Base-by-base conservation (phyloP, 805 yeast genomes). In the Novakomyces olei region DNA sequence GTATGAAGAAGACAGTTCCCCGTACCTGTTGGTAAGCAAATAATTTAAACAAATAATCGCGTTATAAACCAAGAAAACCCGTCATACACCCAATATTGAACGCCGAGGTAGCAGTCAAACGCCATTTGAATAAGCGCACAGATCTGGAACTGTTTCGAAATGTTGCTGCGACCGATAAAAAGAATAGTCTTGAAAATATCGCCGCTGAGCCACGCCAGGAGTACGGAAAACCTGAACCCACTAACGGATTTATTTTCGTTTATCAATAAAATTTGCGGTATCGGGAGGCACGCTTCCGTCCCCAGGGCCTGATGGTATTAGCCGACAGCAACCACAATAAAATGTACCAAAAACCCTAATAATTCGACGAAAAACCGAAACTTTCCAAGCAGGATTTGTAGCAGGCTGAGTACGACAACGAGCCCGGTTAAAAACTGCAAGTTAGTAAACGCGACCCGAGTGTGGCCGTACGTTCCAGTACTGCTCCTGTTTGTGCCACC, bases 181-280 rank as follows among this genome's bases (percentile, higher is more conserved):
- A 77, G 78, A 33, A 71, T 58, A 19, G 78, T 65, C 47, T 81
- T 81, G 22, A 77, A 63, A 26, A 72, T 57, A 52, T 81, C 94
- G 35, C 94, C 94, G 39, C 83, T 72, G 5, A 80, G 55, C 94
- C 94, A 81, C 44, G 81, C 71, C n/a, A 79, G 51, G 25, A 81
- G 48, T 24, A 81, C 54, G 17, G 81, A 65, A 29, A 70, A 57
- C 45, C 79, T 73, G 54, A 81, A 80, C 38, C 85, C 83, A 40
- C 72, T 73, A 6, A 75, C 68, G 0, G 77, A 65, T 42, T 68
- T 67, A 71, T 53, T 76, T 81, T 5, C 88, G 85, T 36, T 77
- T 55, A 9, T 92, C 81, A 40, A 25, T 69, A 58, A 18, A 74
- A 67, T 49, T 76, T 93, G 52, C 4, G 54, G 53, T 7, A 49